A percentile compares a stretch with the other conserved stretches of the same genome.
phyloP scores from a whole-genome alignment of 2,329 filamentous ascomycete genomes.

The Monosporascus sp. region DNA sequence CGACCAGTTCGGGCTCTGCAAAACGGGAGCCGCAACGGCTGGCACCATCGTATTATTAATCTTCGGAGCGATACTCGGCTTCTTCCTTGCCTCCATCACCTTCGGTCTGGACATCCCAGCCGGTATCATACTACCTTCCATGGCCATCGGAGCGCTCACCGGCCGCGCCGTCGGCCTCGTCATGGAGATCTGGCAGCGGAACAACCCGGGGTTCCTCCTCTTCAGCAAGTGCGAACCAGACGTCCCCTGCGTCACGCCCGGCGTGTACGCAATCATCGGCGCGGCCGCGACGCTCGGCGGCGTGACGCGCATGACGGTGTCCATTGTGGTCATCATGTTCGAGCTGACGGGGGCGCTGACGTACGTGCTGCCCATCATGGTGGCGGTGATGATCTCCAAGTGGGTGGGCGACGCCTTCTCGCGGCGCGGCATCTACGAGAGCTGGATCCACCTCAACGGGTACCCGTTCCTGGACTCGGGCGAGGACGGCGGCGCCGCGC shows the following conservation, averaged over 20 bases:
- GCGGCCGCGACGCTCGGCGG: conserved; percentile 91
- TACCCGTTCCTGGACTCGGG: conserved; percentile 94
- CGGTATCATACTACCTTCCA: conserved; percentile 91
- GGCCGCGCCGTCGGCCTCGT: conserved; percentile 86
- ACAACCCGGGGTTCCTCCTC: conserved; percentile 69
- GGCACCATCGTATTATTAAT: conserved; percentile 79
- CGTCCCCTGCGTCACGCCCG: conserved; percentile 82
- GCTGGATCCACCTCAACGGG: conserved; percentile 93
- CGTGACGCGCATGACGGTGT: conserved; percentile 93
- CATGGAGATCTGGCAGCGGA: conserved; percentile 80
- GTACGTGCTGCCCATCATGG: conserved; percentile 97
- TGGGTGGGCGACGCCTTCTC: conserved; percentile 97
- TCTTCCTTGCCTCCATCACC: conserved; percentile 78
- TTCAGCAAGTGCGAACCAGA: conserved; percentile 83
- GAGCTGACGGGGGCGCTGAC: conserved; percentile 94
- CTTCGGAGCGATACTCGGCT: conserved; percentile 76
- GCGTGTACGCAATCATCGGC: conserved; percentile 93
- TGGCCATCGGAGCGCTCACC: conserved; percentile 88
- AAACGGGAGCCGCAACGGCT: conserved; percentile 75
- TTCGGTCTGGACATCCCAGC: conserved; percentile 94
- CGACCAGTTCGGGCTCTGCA: conserved; percentile 87
- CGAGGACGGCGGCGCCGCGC: conserved; percentile 54
- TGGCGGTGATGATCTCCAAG: conserved; percentile 95
- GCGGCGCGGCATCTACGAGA: conserved; percentile 90
- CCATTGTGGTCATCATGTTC: conserved; percentile 99